phyloP scores from a whole-genome alignment of 768 basidiomycete species.

The Lactifluus echinatus region DNA sequence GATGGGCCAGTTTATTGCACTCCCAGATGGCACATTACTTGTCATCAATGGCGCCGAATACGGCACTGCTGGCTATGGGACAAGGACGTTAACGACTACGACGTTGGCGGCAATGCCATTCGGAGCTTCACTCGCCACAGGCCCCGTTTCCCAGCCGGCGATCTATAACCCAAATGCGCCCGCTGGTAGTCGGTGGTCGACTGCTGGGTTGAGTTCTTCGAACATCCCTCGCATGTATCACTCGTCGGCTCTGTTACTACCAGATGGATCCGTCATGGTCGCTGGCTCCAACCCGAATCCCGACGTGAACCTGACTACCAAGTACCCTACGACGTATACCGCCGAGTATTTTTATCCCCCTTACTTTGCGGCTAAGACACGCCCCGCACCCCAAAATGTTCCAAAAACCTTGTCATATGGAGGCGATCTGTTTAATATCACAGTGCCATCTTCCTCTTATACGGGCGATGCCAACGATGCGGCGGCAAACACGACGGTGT shows the following conservation, averaged over 20 bases:
- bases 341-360: conserved; percentile 5
- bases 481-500: background rate
- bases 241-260: background rate
- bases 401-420: conserved; percentile 2
- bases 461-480: background rate
- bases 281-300: conserved; percentile 5
- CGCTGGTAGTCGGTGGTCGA: background rate
- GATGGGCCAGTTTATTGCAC: background rate
- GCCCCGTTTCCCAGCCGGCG: background rate
- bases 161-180: conserved; percentile 6
- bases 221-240: conserved; percentile 4
- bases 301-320: background rate
- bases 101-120: background rate
- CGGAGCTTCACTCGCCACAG: background rate
- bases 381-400: background rate
- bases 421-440: background rate
- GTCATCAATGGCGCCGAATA: background rate
- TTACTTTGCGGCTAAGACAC: background rate
- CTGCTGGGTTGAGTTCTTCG: background rate
- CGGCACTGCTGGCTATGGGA: background rate
- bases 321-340: background rate
- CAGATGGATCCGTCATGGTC: conserved; percentile 2
- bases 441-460: background rate
- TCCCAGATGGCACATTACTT: conserved; percentile 2
- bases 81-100: background rate